Percentiles rank a stretch among this genome's conserved stretches.
Conservation (phyloP, 1,284 basidiomycete genomes). For the Pulchroboletus neoregius region DNA sequence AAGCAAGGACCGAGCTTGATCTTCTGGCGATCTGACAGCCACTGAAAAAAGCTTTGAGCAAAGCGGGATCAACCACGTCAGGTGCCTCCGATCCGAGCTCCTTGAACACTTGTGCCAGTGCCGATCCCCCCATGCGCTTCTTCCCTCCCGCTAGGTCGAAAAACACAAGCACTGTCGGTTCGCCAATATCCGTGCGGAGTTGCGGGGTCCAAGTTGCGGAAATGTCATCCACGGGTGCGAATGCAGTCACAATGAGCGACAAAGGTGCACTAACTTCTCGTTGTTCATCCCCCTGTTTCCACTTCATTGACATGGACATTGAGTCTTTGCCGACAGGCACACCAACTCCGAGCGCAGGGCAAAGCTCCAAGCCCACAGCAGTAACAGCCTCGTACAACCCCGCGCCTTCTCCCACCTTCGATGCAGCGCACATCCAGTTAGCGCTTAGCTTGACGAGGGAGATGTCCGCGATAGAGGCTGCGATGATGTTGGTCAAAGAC, state of each 20-base stretch:
- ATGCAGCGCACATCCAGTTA: slow-evolving; percentile 99
- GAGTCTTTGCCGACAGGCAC: slow-evolving; percentile 99
- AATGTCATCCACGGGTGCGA: slow-evolving; percentile 83
- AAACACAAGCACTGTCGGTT: slow-evolving; percentile 77
- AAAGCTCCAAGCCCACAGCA: slow-evolving; percentile 91
- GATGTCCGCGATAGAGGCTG: slow-evolving; percentile 73
- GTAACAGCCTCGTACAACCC: slow-evolving; percentile 90
- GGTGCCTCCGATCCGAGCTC: slow-evolving; percentile 87
- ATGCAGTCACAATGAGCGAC: slow-evolving; percentile 93
- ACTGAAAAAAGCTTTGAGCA: slow-evolving; percentile 80
- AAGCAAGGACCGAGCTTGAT: slow-evolving; percentile 78
- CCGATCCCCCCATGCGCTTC: slow-evolving; percentile 90
- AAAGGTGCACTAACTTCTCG: slow-evolving; percentile 88
- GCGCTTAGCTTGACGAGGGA: slow-evolving; percentile 88
- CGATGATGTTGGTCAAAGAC: slow-evolving; percentile 87
- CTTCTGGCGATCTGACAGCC: slow-evolving; percentile 69
- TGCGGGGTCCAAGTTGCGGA: slow-evolving; percentile 90
- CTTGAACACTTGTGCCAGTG: slow-evolving; percentile 92
- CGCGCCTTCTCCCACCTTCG: slow-evolving; percentile 86
- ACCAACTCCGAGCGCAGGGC: slow-evolving; percentile 89
- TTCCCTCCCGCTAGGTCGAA: slow-evolving; percentile 87
- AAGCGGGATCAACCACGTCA: slow-evolving; percentile 77
- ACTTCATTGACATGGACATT: slow-evolving; percentile 99
- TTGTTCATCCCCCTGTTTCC: slow-evolving; percentile 64
- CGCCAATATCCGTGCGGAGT: slow-evolving; percentile 62